Evolutionary conservation across 352 stramenopile species (phyloP), one percentile per base, ranked within the genome.

Genomic region (Blastocystis hominis): DNA sequence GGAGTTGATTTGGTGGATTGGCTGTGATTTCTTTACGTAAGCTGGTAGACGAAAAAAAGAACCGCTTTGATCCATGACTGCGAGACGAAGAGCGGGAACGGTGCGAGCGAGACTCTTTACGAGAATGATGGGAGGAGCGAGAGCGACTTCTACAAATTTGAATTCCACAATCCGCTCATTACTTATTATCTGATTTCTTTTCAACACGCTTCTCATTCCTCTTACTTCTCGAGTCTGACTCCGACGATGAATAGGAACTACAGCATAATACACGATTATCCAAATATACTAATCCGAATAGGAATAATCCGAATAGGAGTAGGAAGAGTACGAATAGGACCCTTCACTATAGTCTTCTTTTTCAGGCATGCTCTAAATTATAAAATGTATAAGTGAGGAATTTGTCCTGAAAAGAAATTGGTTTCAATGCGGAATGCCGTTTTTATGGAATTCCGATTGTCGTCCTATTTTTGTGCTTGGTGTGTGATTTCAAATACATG

Each of bases 221-320:
- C 47, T 84, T 40, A 15, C 50, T 64, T 17, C 68, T 34, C 2
- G 72, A 69, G 50, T 84, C 72, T 5, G 72, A 84, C 38, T 84
- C 72, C 5, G 72, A 84, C 53, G 59, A 64, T 4, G 72, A 84
- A 84, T 84, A 84, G 5, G 72, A 84, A 84, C 72, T 84, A 84
- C 34, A n/a, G 1, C 36, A 54, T 4, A 64, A 24, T 10, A 34
- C 38, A 64, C 10, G 5, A 36, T 53, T 50, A 17, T n/a, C 2
- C 10, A 15, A 3, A 20, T 7, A 63, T 84, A 84, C 72, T 84
- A 84, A 46, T 84, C 72, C 4, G 46, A 66, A 66, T 84, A 84
- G 20, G 47, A 84, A 34, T 64, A 53, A 53, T 84, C 47, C 53
- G 44, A 64, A 47, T 84, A 84, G 38, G 72, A 84, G 72, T 84